Evolutionary conservation across 371 early-diverging fungal genomes (phyloP), one percentile per base, ranked within the genome.

Genomic region (Mortierella sp.): DNA sequence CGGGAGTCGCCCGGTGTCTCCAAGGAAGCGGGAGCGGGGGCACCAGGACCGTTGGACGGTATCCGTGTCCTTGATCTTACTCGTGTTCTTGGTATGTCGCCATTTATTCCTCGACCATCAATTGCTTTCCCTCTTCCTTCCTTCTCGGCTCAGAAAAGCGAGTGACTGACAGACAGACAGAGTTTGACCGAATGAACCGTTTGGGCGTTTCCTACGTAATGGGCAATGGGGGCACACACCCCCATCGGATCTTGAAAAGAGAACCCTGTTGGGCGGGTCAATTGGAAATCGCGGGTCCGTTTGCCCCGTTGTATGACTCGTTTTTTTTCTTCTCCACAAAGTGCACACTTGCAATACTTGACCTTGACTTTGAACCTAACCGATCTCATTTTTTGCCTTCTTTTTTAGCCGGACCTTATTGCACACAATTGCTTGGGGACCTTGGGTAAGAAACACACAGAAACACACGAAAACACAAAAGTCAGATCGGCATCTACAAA

Each of bases 341-440:
- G 61, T 61, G 61, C 34, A 55, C 34, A 55, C 11, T n/a, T 9
- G 48, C 19, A 5, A 48, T 4, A 19, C 34, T 19, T 4, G 26
- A 26, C 31, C 1, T 22, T 2, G 7, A 8, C 16, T 34, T 55
- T 55, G 48, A 37, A 55, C 8, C 24, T 9, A 58, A n/a, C 45
- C 47, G n/a, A 40, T 50, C 44, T 22, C 19, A 63, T 40, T 61
- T 39, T 34, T 44, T 13, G 0, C 8, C 29, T 71, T 29, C 26
- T 34, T 34, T 14, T 66, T 45, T 69, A 89, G 91, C 95, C 79
- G 95, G 94, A 8, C 94, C 95, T 14, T 93, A 92, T 77, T 95
- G 96, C 86, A 92, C 95, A 8, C 95, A 95, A 94, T 89, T 96
- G 70, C 79, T 97, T 34, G 97, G 96, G 34, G 97, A 97, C 74